Percentiles rank a stretch among this genome's conserved stretches.
phyloP scores from a whole-genome alignment of 2,329 filamentous ascomycete genomes.

The Blumeria graminis region DNA sequence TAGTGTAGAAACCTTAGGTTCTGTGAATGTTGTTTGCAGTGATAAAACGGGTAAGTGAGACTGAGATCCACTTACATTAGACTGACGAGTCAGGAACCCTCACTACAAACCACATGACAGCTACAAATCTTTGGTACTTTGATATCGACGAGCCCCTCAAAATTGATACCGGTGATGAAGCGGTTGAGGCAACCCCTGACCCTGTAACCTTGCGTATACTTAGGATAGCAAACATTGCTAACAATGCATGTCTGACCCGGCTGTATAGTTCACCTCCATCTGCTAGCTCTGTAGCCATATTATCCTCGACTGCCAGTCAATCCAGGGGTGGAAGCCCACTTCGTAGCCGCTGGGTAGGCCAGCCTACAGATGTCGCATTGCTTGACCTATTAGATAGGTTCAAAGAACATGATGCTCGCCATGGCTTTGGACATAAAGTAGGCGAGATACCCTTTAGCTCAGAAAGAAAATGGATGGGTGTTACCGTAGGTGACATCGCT shows the following conservation, averaged over 20 bases:
- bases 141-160: constrained; percentile 30
- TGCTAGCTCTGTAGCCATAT: constrained; percentile 47
- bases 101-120: constrained; percentile 96
- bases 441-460: constrained; percentile 90
- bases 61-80: background rate
- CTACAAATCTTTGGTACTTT: constrained; percentile 90
- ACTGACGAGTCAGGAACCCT: constrained; percentile 40
- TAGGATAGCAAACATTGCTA: constrained; percentile 86
- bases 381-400: constrained; percentile 79
- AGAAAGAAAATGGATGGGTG: constrained; percentile 97
- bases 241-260: constrained; percentile 65
- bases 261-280: constrained; percentile 45
- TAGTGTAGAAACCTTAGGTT: constrained; percentile 89
- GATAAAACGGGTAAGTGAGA: constrained; percentile 58
- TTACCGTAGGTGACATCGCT: constrained; percentile 39
- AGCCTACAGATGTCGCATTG: constrained; percentile 94
- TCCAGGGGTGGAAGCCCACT: constrained; percentile 20
- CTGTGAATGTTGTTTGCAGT: constrained; percentile 98
- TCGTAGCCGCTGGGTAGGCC: constrained; percentile 82
- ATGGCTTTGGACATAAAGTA: constrained; percentile 58
- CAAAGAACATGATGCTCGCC: constrained; percentile 74
- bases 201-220: constrained; percentile 58
- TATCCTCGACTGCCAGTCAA: constrained; percentile 48
- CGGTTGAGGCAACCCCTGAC: constrained; percentile 34
- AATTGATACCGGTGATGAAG: constrained; percentile 27